These are phyloP conservation scores for Neurospora cerealis DNA, from an alignment of 495 filamentous ascomycete genomes.

Conservation along the genomic window DNA sequence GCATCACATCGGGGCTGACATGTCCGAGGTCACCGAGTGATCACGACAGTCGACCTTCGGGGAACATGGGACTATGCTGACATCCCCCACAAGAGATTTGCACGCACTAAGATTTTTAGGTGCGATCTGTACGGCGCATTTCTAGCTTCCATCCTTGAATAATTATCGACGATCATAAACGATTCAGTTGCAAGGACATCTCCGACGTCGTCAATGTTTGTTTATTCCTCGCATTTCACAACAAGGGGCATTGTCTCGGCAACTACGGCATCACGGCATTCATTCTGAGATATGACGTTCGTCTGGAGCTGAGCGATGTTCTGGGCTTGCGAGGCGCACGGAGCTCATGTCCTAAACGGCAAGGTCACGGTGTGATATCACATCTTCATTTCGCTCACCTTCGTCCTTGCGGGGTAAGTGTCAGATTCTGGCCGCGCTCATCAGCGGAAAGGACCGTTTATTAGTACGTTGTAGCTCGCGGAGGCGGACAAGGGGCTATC, in stretches of 20 bases:
- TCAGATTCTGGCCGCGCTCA: not conserved
- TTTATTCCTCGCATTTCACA: not conserved
- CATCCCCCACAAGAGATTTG: not conserved
- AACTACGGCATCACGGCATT: not conserved
- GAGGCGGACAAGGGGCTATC: not conserved
- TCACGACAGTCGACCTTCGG: not conserved
- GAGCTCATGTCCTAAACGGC: not conserved
- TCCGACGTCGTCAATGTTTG: not conserved
- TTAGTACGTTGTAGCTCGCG: not conserved
- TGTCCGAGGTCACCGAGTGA: constrained; percentile 10
- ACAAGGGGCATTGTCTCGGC: not conserved
- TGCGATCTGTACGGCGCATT: not conserved
- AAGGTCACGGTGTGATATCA: not conserved
- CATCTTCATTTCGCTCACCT: not conserved
- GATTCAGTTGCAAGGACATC: not conserved
- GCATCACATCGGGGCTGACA: not conserved
- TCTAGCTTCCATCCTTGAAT: not conserved
- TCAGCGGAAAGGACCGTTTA: not conserved
- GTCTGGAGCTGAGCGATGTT: not conserved
- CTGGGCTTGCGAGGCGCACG: not conserved
- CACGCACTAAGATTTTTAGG: not conserved
- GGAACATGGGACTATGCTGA: not conserved
- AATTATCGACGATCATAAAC: not conserved
- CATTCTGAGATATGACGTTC: not conserved
- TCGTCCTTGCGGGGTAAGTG: not conserved